A percentile compares a stretch with the other conserved stretches of the same genome.
Conservation (phyloP, 2,329 filamentous ascomycete species). For the Colletotrichum orbiculare region DNA sequence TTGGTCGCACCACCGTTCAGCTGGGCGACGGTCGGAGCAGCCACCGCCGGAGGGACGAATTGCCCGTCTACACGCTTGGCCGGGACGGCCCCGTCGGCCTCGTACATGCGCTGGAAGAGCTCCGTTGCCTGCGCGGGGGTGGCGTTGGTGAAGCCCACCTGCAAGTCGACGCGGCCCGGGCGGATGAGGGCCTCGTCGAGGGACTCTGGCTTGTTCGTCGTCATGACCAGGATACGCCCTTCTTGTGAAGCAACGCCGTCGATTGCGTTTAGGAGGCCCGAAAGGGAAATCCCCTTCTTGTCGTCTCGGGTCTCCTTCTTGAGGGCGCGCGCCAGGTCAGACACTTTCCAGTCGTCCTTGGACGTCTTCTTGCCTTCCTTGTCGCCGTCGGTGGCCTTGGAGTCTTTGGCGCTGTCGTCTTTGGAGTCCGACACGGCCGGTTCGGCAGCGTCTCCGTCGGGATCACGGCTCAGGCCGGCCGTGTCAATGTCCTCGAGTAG, state of each 20-base stretch:
- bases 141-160: conserved; percentile 40
- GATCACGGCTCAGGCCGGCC: conserved; percentile 64
- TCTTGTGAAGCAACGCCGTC: conserved; percentile 85
- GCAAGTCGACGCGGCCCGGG: conserved; percentile 56
- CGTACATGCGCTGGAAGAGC: conserved; percentile 72
- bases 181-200: conserved; percentile 80
- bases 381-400: conserved; percentile 37
- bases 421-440: conserved; percentile 11
- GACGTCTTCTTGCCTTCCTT: conserved; percentile 37
- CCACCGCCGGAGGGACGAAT: conserved; percentile 20
- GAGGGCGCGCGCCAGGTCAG: conserved; percentile 55
- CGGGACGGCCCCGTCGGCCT: conserved; percentile 46
- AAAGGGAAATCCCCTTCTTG: conserved; percentile 74
- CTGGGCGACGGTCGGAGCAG: conserved; percentile 12
- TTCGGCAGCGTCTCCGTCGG: conserved; percentile 45
- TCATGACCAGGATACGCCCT: conserved; percentile 84
- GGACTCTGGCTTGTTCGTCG: conserved; percentile 79
- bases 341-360: conserved; percentile 49
- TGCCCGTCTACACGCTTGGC: conserved; percentile 32
- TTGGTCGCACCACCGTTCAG: conserved; percentile 22
- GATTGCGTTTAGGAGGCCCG: conserved; percentile 84
- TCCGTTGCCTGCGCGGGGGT: conserved; percentile 61
- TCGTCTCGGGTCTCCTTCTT: conserved; percentile 51
- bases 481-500: conserved; percentile 77
- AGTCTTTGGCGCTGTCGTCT: conserved; percentile 5